Evolutionary conservation across 345 rosid genomes (phyloP), one percentile per base, ranked within the genome.

Genomic region (Noccaea bulbosa): DNA sequence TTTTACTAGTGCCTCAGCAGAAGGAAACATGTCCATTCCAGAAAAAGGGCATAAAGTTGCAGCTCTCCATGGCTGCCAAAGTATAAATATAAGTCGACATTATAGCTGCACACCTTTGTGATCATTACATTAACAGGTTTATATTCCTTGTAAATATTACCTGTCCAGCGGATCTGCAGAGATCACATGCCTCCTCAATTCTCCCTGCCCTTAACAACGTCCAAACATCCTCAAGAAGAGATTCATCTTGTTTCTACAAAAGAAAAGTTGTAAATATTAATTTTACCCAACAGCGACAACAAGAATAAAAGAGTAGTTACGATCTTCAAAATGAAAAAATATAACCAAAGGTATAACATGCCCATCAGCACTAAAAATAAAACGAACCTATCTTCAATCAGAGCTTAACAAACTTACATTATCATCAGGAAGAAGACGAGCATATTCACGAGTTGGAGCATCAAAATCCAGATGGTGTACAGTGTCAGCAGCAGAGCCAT

Each of bases 121-220:
- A 55, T 32, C 44, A 49, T 40, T 30, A 65, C 27, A 45, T 33
- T 56, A 63, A 38, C 32, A 69, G 15, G 27, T 16, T n/a, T 33
- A 54, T 55, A 70, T 24, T 40, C 46, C 30, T 56, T 47, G 33
- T 39, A 14, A 15, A 57, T 6, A 64, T 59, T 79, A 94, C 99
- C 96, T 94, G 97, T 73, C 97, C 96, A 56, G 96, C 99, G 27
- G 97, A 89, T 55, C 89, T 87, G 85, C 99, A 94, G 72, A 94
- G 93, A 43, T 83, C 86, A 65, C 92, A 88, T 68, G 99, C 99
- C 85, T 94, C 96, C 54, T 86, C 88, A 45, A 85, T 65, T 83
- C 99, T 86, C 73, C 99, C 99, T 49, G 97, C 99, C 86, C 95
- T 85, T 78, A 94, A 64, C 46, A 94, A 86, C 67, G 86, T 88